Percentiles rank a stretch among this genome's conserved stretches.
Conservation (phyloP, 371 early-diverging fungal species). For the Capniomyces stellatus region DNA sequence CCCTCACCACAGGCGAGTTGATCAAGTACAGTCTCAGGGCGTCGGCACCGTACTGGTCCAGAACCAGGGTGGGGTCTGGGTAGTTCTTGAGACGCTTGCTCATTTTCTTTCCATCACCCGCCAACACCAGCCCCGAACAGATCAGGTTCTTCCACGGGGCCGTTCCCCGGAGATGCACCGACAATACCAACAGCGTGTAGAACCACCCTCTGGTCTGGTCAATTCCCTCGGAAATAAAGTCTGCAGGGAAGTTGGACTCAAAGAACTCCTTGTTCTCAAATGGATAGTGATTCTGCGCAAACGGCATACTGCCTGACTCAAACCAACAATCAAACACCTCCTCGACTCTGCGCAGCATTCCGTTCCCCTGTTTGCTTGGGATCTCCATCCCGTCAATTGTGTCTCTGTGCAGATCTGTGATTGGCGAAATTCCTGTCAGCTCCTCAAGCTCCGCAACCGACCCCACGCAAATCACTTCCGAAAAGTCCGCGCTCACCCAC, state of each 20-base stretch:
- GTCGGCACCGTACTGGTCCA: conserved; percentile 96
- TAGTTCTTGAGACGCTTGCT: conserved; percentile 99
- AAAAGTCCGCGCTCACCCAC: conserved; percentile 90
- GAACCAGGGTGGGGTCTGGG: conserved; percentile 83
- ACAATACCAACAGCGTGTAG: conserved; percentile 98
- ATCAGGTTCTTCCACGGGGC: conserved; percentile 99
- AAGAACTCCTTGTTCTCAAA: conserved; percentile 89
- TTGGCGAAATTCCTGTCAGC: conserved; percentile 63
- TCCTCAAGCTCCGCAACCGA: conserved; percentile 89
- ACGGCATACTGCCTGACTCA: conserved; percentile 98
- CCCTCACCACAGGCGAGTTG: conserved; percentile 98
- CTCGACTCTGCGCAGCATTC: conserved; percentile 77
- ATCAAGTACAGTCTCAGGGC: conserved; percentile 94
- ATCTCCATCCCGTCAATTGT: conserved; percentile 95
- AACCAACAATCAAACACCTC: conserved; percentile 99
- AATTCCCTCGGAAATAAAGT: conserved; percentile 99
- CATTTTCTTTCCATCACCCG: conserved; percentile 99
- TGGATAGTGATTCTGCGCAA: conserved; percentile 99
- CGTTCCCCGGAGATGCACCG: conserved; percentile 93
- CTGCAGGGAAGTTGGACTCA: conserved; percentile 88
- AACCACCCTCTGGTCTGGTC: conserved; percentile 99
- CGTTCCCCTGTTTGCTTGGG: conserved; percentile 82
- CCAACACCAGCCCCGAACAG: conserved; percentile 97
- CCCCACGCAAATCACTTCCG: conserved; percentile 91
- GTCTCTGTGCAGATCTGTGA: conserved; percentile 98